phyloP scores from a whole-genome alignment of 371 early-diverging fungal genomes.

The Haplosporangium sp. region DNA sequence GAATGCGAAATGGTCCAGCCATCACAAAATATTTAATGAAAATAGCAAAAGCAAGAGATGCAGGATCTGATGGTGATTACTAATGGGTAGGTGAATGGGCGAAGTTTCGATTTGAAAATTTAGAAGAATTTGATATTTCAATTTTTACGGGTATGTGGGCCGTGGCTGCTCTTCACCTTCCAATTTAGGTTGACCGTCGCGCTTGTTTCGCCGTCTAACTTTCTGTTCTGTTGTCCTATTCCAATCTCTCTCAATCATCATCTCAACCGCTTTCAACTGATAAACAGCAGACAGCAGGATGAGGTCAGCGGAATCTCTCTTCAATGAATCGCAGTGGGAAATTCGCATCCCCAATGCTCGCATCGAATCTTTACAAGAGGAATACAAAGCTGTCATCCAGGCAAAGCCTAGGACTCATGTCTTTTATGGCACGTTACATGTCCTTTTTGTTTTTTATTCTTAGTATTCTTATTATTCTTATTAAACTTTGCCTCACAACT shows the following conservation, averaged over 20 bases:
- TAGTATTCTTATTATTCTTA: no score
- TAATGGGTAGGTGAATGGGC: neutral
- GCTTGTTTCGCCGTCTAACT: neutral
- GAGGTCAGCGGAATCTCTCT: slow-evolving; percentile 46
- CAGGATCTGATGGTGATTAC: neutral
- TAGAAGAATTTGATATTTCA: neutral
- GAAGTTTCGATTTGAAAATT: neutral
- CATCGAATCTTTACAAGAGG: slow-evolving; percentile 49
- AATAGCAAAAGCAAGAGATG: neutral
- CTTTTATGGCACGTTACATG: slow-evolving; percentile 45
- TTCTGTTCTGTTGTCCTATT: neutral
- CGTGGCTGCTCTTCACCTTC: slow-evolving; percentile 1
- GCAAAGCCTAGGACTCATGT: slow-evolving; percentile 54
- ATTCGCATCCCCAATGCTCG: slow-evolving; percentile 53
- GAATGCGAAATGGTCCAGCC: slow-evolving; percentile 25
- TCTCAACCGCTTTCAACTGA: neutral
- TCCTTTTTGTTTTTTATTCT: neutral
- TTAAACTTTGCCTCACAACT: neutral
- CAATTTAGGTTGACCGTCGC: neutral
- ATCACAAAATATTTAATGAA: neutral
- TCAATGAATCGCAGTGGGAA: slow-evolving; percentile 56
- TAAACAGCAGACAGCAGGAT: slow-evolving; percentile 12
- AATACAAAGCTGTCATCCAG: slow-evolving; percentile 43
- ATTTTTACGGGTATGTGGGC: neutral
- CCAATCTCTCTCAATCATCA: neutral